phyloP scores from a whole-genome alignment of 1,284 basidiomycete genomes.

The Moesziomyces globuligerus region DNA sequence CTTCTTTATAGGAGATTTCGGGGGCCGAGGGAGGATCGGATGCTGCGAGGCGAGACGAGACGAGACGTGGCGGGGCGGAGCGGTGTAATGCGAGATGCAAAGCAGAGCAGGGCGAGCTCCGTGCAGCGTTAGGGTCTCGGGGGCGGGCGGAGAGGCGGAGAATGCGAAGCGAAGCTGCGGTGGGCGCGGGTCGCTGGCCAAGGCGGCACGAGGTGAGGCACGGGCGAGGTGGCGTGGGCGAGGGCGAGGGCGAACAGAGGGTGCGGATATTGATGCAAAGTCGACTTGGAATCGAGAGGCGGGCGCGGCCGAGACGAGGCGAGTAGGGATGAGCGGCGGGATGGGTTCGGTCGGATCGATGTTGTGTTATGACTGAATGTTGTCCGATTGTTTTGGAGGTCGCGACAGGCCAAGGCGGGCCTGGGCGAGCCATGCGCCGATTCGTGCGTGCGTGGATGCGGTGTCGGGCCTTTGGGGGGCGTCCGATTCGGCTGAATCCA shows the following conservation, averaged over 20 bases:
- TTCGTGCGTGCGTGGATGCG: too few species aligned
- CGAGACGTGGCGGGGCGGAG: background rate
- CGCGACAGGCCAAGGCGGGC: too few species aligned
- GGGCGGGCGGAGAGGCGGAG: conserved; percentile 1
- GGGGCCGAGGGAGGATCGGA: conserved; percentile 4
- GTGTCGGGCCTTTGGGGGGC: too few species aligned
- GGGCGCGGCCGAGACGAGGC: conserved; percentile 2
- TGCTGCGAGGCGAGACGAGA: conserved; percentile 3
- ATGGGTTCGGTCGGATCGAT: conserved; percentile 33
- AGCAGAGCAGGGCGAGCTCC: background rate
- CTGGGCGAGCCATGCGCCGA: too few species aligned
- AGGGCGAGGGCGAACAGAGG: too few species aligned
- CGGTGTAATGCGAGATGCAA: background rate
- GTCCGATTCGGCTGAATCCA: too few species aligned
- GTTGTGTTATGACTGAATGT: conserved; percentile 29
- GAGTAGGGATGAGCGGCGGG: background rate
- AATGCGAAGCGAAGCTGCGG: conserved; percentile 5
- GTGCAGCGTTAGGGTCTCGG: conserved; percentile 6
- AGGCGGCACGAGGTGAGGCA: background rate
- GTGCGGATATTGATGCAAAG: background rate
- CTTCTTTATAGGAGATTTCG: conserved; percentile 42
- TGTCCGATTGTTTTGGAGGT: conserved; percentile 14
- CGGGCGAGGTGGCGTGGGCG: conserved; percentile 13
- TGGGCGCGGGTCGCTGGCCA: background rate
- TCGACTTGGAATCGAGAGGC: conserved; percentile 13